A percentile compares a stretch with the other conserved stretches of the same genome.
Conservation (phyloP, 805 yeast genomes). For the Yarrowia phangngaensis region DNA sequence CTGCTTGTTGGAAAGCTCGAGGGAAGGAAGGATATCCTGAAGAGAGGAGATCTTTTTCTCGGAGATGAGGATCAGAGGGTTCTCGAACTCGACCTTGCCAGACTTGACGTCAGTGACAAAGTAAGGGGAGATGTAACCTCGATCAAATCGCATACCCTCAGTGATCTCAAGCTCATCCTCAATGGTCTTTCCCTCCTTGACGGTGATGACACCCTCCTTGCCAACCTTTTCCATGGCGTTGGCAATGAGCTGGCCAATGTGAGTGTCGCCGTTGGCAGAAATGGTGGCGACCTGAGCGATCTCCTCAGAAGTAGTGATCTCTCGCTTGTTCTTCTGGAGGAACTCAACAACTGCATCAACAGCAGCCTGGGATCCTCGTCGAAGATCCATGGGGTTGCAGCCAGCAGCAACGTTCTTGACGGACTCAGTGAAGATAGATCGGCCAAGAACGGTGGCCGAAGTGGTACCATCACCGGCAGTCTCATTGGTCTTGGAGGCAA, state of each 20-base stretch:
- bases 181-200: slow-evolving; percentile 93
- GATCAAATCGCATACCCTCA: slow-evolving; percentile 97
- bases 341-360: slow-evolving; percentile 87
- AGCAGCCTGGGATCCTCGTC: slow-evolving; percentile 96
- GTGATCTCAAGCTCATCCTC: slow-evolving; percentile 95
- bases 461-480: slow-evolving; percentile 99
- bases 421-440: slow-evolving; percentile 90
- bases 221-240: slow-evolving; percentile 98
- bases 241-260: slow-evolving; percentile 87
- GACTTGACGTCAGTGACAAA: slow-evolving; percentile 88
- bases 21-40: slow-evolving; percentile 86
- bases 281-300: slow-evolving; percentile 98
- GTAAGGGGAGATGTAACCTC: slow-evolving; percentile 96
- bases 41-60: slow-evolving; percentile 91
- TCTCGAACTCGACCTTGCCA: slow-evolving; percentile 93
- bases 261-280: slow-evolving; percentile 93
- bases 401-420: slow-evolving; percentile 98
- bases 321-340: slow-evolving; percentile 81
- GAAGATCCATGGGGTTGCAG: slow-evolving; percentile 96
- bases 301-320: slow-evolving; percentile 88
- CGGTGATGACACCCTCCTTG: slow-evolving; percentile 97
- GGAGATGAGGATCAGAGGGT: slow-evolving; percentile 79
- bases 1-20: slow-evolving; percentile 86
- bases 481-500: slow-evolving; percentile 95
- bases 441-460: slow-evolving; percentile 92